Evolutionary conservation across 106 monocot species (phyloP).

Genomic region (Triglochin maritima): DNA sequence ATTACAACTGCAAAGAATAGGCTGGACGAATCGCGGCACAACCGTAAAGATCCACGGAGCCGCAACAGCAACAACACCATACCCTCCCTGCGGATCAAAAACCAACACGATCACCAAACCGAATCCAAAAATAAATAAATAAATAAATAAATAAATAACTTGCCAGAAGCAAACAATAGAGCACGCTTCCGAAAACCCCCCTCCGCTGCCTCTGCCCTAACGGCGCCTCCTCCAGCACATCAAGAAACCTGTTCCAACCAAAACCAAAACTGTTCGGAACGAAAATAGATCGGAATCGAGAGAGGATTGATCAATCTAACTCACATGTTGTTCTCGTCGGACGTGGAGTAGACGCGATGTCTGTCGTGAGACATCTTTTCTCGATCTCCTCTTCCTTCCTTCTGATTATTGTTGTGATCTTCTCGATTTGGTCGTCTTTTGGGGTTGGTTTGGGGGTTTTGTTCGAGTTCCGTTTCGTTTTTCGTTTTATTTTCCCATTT

Average conservation of each 20-base stretch:
- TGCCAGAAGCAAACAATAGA: conserved; percentile 87
- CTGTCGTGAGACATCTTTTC: conserved; percentile 1
- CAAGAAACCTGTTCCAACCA: conserved; percentile 51
- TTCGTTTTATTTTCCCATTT: too few relatives aligned
- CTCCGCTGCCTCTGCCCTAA: conserved; percentile 54
- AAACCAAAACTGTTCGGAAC: neutral
- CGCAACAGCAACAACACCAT: conserved; percentile 65
- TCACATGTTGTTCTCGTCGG: conserved; percentile 47
- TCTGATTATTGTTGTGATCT: neutral
- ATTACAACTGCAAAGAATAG: conserved; percentile 83
- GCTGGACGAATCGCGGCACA: conserved; percentile 40
- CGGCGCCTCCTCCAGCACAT: conserved; percentile 74
- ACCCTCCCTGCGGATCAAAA: conserved; percentile 32
- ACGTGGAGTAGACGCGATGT: conserved; percentile 7
- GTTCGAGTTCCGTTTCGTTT: too few relatives aligned
- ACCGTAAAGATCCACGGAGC: conserved; percentile 88
- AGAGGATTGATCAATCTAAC: neutral
- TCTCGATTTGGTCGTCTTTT: too few relatives aligned
- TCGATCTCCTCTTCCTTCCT: neutral
- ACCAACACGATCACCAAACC: neutral
- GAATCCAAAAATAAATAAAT: neutral
- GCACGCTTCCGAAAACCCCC: conserved; percentile 57
- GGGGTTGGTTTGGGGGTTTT: too few relatives aligned
- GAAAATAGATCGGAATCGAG: neutral
- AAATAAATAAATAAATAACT: conserved; percentile 23